phyloP scores from a whole-genome alignment of 2,329 filamentous ascomycete genomes.

The Ophiostoma sp. region DNA sequence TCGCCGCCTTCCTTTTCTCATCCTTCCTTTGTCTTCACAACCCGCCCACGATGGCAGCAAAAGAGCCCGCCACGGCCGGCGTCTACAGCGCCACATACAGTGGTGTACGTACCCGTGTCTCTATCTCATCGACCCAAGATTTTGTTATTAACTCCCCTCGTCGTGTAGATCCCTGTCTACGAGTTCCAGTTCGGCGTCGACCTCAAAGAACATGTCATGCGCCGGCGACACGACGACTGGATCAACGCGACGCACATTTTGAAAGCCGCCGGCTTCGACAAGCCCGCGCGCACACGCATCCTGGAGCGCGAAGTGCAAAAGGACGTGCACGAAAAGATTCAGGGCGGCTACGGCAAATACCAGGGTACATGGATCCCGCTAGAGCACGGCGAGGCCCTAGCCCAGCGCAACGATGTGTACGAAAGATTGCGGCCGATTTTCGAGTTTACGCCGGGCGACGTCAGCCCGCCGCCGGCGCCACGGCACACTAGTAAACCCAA shows the following conservation, averaged over 20 bases:
- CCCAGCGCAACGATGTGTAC: conserved; percentile 81
- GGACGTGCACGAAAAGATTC: conserved; percentile 94
- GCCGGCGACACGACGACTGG: conserved; percentile 89
- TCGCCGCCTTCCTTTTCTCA: not conserved
- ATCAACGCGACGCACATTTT: conserved; percentile 99
- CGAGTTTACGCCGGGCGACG: conserved; percentile 79
- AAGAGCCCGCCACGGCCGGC: conserved; percentile 45
- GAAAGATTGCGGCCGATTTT: conserved; percentile 85
- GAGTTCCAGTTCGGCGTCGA: conserved; percentile 85
- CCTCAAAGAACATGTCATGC: conserved; percentile 87
- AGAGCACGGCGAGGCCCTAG: conserved; percentile 74
- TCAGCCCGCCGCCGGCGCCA: conserved; percentile 89
- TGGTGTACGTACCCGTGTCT: conserved; percentile 49
- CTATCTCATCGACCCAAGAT: not conserved
- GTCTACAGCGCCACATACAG: conserved; percentile 70
- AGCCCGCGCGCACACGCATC: conserved; percentile 90
- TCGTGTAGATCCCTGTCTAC: conserved; percentile 80
- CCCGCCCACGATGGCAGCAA: conserved; percentile 46
- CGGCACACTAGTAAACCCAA: conserved; percentile 90
- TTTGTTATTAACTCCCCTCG: not conserved
- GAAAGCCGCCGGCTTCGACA: conserved; percentile 96
- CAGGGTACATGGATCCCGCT: conserved; percentile 98
- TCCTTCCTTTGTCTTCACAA: not conserved
- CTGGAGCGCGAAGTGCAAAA: conserved; percentile 97
- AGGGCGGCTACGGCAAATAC: conserved; percentile 98